phyloP scores from a whole-genome alignment of 805 yeast genomes.

The Lachancea quebecensis region DNA sequence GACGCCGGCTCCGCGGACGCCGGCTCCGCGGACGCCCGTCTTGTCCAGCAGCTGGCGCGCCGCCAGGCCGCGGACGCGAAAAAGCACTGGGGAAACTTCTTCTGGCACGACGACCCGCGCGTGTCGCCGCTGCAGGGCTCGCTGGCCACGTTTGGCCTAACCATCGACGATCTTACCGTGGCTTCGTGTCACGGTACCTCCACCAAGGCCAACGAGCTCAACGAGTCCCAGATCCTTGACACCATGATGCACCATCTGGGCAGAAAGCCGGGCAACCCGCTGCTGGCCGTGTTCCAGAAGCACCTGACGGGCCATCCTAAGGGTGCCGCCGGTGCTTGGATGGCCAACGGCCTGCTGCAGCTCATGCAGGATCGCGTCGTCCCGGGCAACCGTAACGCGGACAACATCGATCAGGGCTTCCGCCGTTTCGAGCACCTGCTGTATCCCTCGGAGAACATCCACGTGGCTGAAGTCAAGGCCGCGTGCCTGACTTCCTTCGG shows the following conservation, averaged over 20 bases:
- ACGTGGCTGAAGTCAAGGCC: slow-evolving; percentile 90
- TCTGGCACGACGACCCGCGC: slow-evolving; percentile 76
- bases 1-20: too few species aligned
- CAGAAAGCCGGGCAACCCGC: slow-evolving; percentile 87
- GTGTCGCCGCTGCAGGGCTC: slow-evolving; percentile 92
- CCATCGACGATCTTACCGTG: slow-evolving; percentile 83
- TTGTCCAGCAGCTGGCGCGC: slow-evolving; percentile 64
- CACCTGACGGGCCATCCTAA: slow-evolving; percentile 96
- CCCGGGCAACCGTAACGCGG: slow-evolving; percentile 96
- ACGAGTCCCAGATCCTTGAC: slow-evolving; percentile 80
- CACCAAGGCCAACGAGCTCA: slow-evolving; percentile 95
- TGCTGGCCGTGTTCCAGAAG: slow-evolving; percentile 91
- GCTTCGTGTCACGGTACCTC: slow-evolving; percentile 97
- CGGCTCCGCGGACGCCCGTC: slow-evolving; percentile 27
- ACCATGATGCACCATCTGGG: slow-evolving; percentile 85
- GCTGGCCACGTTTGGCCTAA: slow-evolving; percentile 78
- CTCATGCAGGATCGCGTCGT: slow-evolving; percentile 78
- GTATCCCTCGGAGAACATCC: slow-evolving; percentile 80
- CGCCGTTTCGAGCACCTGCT: slow-evolving; percentile 73
- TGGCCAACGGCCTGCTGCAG: slow-evolving; percentile 93
- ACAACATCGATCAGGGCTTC: slow-evolving; percentile 72
- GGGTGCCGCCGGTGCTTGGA: slow-evolving; percentile 99
- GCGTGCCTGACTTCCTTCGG: slow-evolving; percentile 91
- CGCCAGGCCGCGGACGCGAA: slow-evolving; percentile 77
- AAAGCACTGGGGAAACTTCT: slow-evolving; percentile 83